A percentile compares a stretch with the other conserved stretches of the same genome.
Conservation (phyloP, 2,329 filamentous ascomycete species). For the Ceratocystis albifundus region DNA sequence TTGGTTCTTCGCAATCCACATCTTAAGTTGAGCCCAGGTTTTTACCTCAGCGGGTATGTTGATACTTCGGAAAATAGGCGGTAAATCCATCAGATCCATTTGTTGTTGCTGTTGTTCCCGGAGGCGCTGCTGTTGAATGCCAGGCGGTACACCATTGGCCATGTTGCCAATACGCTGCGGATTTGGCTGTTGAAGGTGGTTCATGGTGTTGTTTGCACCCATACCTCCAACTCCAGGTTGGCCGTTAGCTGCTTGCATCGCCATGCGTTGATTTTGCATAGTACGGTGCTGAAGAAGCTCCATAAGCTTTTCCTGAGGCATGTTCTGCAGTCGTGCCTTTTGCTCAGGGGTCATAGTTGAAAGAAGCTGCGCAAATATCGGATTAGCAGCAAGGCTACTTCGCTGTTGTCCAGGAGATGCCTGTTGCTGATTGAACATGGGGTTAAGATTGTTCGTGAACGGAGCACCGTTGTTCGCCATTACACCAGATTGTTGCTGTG, state of each 20-base stretch:
- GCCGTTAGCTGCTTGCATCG: conserved; percentile 17
- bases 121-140: conserved; percentile 20
- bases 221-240: background rate
- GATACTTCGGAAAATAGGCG: conserved; percentile 30
- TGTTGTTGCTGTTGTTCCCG: conserved; percentile 24
- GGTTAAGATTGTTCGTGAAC: conserved; percentile 42
- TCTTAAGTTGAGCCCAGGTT: conserved; percentile 40
- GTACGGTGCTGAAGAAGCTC: conserved; percentile 31
- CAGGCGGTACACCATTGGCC: conserved; percentile 2
- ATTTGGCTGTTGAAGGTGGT: conserved; percentile 26
- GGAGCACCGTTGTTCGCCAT: conserved; percentile 37
- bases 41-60: conserved; percentile 35
- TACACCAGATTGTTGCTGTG: conserved; percentile 29
- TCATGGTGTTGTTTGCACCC: conserved; percentile 15
- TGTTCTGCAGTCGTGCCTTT: conserved; percentile 33
- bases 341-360: conserved; percentile 38
- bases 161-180: conserved; percentile 21
- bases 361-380: conserved; percentile 35
- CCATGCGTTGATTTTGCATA: conserved; percentile 5
- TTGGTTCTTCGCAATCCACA: conserved; percentile 32
- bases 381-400: conserved; percentile 32
- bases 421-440: conserved; percentile 45
- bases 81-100: conserved; percentile 40
- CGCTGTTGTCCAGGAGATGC: conserved; percentile 31
- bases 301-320: conserved; percentile 41